Evolutionary conservation across 805 yeast genomes (phyloP).

Genomic region (Spathaspora girioi): DNA sequence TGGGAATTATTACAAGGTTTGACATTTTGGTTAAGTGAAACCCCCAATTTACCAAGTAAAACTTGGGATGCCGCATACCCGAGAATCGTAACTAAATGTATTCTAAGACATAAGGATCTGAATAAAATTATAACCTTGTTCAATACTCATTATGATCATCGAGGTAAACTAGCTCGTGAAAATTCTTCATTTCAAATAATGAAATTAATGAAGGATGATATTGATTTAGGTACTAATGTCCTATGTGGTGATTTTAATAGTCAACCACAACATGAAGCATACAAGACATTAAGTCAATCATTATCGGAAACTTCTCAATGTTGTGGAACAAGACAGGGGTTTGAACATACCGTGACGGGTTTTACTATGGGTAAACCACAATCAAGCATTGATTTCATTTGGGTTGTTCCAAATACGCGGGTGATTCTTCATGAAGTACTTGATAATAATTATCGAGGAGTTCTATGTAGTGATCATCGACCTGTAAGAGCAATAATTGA

Average conservation of each 20-base stretch:
- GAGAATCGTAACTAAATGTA: slow-evolving; percentile 36
- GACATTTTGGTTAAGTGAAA: slow-evolving; percentile 25
- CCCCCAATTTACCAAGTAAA: slow-evolving; percentile 22
- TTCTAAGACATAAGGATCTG: slow-evolving; percentile 19
- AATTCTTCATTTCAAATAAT: slow-evolving; percentile 28
- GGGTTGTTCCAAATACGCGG: slow-evolving; percentile 22
- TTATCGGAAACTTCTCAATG: slow-evolving; percentile 13
- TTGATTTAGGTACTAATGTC: slow-evolving; percentile 17
- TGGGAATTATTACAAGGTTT: slow-evolving; percentile 20
- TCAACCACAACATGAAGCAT: slow-evolving; percentile 30
- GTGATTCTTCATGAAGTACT: slow-evolving; percentile 15
- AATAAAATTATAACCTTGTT: slow-evolving; percentile 24
- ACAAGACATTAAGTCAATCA: slow-evolving; percentile 25
- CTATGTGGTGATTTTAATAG: slow-evolving; percentile 38
- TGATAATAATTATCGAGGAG: slow-evolving; percentile 27
- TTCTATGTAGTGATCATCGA: slow-evolving; percentile 34
- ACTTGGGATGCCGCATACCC: slow-evolving; percentile 48
- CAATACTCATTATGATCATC: slow-evolving; percentile 40
- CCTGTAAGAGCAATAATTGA: slow-evolving; percentile 22
- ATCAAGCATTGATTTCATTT: slow-evolving; percentile 40
- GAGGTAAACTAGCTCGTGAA: slow-evolving; percentile 28
- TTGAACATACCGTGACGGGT: slow-evolving; percentile 41
- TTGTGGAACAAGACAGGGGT: slow-evolving; percentile 37
- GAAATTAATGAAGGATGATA: slow-evolving; percentile 18
- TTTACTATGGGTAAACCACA: slow-evolving; percentile 19